A percentile compares a stretch with the other conserved stretches of the same genome.
These are phyloP conservation scores for Penicillium nucicola DNA, from an alignment of 495 filamentous ascomycete species.

Conservation along the genomic window DNA sequence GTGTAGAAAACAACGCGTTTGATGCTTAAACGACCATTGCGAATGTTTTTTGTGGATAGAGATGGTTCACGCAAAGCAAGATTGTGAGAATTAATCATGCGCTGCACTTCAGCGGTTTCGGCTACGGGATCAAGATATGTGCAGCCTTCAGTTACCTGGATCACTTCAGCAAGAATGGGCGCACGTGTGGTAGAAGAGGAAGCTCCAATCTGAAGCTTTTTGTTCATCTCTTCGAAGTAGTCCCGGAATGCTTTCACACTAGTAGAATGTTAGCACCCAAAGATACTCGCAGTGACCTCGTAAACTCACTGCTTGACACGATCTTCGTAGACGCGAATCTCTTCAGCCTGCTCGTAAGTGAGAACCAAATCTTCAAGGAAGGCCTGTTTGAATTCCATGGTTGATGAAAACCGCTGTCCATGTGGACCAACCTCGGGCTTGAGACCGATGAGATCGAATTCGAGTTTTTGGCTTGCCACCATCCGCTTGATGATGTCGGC, in stretches of 20 bases:
- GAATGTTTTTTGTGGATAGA: constrained; percentile 28
- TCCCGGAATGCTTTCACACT: constrained; percentile 76
- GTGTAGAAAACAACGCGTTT: constrained; percentile 89
- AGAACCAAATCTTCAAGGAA: constrained; percentile 76
- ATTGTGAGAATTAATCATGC: constrained; percentile 88
- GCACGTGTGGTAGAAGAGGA: constrained; percentile 40
- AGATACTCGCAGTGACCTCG: not conserved
- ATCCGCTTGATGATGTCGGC: constrained; percentile 80
- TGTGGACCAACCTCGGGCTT: constrained; percentile 82
- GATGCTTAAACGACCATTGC: constrained; percentile 56
- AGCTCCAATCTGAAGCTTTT: constrained; percentile 30
- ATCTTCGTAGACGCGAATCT: constrained; percentile 73
- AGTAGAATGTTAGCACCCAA: constrained; percentile 13
- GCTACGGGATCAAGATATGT: constrained; percentile 76
- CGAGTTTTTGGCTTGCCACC: constrained; percentile 67
- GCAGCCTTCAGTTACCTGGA: constrained; percentile 77
- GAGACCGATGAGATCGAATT: constrained; percentile 85
- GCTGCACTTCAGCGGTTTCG: constrained; percentile 83
- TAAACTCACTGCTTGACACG: constrained; percentile 57
- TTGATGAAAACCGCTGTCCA: constrained; percentile 69
- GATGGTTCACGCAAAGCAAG: constrained; percentile 40
- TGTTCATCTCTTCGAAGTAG: constrained; percentile 74
- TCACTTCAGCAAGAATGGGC: constrained; percentile 72
- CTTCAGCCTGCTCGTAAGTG: constrained; percentile 78
- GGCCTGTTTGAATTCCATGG: constrained; percentile 83